Conservation (phyloP, 2,329 filamentous ascomycete genomes). For the Chaetothyriales sp. region DNA sequence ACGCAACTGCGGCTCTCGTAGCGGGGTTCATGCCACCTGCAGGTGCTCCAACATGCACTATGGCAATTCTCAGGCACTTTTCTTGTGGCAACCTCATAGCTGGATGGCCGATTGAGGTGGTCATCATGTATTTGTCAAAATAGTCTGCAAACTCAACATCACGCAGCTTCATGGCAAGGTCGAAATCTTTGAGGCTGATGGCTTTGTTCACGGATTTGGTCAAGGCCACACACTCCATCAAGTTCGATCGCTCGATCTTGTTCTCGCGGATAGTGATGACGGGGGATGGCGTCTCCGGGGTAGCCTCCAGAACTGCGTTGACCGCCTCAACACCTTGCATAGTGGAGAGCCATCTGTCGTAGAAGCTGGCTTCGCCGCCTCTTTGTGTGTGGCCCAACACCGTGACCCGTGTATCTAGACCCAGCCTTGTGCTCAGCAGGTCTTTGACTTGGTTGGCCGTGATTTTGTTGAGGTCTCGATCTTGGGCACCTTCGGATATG, state of each 20-base stretch:
- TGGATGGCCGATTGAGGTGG: conserved; percentile 66
- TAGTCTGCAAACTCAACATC: conserved; percentile 92
- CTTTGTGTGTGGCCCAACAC: conserved; percentile 95
- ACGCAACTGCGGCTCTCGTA: conserved; percentile 80
- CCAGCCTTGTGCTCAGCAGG: conserved; percentile 67
- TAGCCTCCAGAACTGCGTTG: conserved; percentile 77
- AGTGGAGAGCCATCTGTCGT: conserved; percentile 85
- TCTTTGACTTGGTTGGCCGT: conserved; percentile 69
- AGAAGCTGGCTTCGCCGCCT: conserved; percentile 81
- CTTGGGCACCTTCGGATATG: conserved; percentile 86
- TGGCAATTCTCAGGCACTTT: conserved; percentile 83
- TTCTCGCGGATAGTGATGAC: conserved; percentile 97
- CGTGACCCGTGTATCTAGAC: conserved; percentile 83
- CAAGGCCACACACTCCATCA: conserved; percentile 76
- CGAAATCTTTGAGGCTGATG: conserved; percentile 76
- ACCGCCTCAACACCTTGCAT: conserved; percentile 91
- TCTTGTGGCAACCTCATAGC: conserved; percentile 53
- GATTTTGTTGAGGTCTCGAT: conserved; percentile 72
- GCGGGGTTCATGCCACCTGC: conserved; percentile 98
- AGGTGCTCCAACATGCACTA: conserved; percentile 92
- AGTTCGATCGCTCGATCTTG: conserved; percentile 81
- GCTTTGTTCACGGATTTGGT: conserved; percentile 74
- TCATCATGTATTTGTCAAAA: conserved; percentile 80
- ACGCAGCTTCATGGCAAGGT: conserved; percentile 70
- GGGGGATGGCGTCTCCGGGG: conserved; percentile 75